Percentiles rank a stretch among this genome's conserved stretches.
phyloP scores from a whole-genome alignment of 2,329 filamentous ascomycete species.

The Colletotrichum euphorbiae region DNA sequence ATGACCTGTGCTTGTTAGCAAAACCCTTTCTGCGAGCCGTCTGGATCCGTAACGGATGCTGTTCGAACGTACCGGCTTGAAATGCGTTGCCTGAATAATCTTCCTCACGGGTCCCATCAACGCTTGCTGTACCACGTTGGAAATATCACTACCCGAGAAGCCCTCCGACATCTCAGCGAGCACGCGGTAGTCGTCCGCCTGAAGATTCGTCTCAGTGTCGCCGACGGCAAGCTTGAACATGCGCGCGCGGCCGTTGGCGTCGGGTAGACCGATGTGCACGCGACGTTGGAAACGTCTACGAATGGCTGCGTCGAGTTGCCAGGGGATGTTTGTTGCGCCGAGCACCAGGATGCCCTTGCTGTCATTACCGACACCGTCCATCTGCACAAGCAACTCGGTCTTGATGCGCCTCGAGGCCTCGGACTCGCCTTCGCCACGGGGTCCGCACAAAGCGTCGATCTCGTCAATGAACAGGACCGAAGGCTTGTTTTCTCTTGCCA shows the following conservation, averaged over 20 bases:
- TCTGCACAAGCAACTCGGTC: conserved; percentile 97
- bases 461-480: conserved; percentile 99
- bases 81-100: conserved; percentile 97
- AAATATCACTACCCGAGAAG: conserved; percentile 96
- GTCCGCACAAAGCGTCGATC: conserved; percentile 95
- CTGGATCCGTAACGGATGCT: not conserved
- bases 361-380: conserved; percentile 98
- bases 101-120: conserved; percentile 97
- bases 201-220: conserved; percentile 87
- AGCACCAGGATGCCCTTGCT: conserved; percentile 93
- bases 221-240: conserved; percentile 99
- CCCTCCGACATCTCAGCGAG: conserved; percentile 88
- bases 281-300: conserved; percentile 94
- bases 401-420: conserved; percentile 98
- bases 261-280: conserved; percentile 94
- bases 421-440: conserved; percentile 92
- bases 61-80: conserved; percentile 80
- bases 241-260: conserved; percentile 84
- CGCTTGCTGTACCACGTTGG: conserved; percentile 94
- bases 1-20: conserved; percentile 65
- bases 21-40: not conserved
- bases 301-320: conserved; percentile 97
- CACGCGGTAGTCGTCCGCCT: conserved; percentile 80
- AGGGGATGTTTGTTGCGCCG: conserved; percentile 97
- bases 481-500: conserved; percentile 97